Base-by-base conservation (phyloP, 139 green algal species). In the Trebouxia sp. region DNA sequence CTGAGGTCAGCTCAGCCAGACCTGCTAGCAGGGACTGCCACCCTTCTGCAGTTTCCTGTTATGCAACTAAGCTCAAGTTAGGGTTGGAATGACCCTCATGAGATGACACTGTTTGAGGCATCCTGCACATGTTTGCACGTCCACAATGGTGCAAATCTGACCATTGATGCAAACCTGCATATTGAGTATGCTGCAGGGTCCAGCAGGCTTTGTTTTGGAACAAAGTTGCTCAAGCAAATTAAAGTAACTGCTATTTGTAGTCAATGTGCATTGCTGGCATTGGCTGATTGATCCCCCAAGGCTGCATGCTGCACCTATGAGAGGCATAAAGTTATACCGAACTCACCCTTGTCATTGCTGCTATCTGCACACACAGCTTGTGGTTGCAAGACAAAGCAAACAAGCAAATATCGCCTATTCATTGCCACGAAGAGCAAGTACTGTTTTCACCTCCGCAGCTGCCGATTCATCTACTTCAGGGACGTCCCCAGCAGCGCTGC, bases 1-100 rank as follows among this genome's bases (percentile, higher is more conserved):
- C 89, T 9, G 76, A 17, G 45, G 48, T 87, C 14, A 93, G 28
- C 69, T 85, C 83, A 32, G 83, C 82, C 30, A 93, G 74, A n/a
- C 91, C 91, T 15, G 55, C 70, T 37, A 89, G 80, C 45, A 93
- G 83, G 5, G 85, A 80, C 24, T 74, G 35, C 91, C 91, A 95
- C 22, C 50, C 83, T 30, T 87, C 85, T 26, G 53, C 35, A 11
- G 85, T 89, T 80, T 95, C 91, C 42, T 53, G 41, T 7, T 55
- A 26, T 6, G 3, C 11, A 24, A 35, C 69, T 35, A n/a, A n/a
- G n/a, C 50, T 58, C 50, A 17, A 58, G 20, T 22, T 58, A 22
- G 4, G 1, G 50, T 22, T 26, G 48, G 14, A 15, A 15, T 56
- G 14, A 26, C 12, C 48, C 48, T 56, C 48, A 32, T 5, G 55